Conservation (phyloP, 306 rosid genomes). For the Carpinus fangiana region DNA sequence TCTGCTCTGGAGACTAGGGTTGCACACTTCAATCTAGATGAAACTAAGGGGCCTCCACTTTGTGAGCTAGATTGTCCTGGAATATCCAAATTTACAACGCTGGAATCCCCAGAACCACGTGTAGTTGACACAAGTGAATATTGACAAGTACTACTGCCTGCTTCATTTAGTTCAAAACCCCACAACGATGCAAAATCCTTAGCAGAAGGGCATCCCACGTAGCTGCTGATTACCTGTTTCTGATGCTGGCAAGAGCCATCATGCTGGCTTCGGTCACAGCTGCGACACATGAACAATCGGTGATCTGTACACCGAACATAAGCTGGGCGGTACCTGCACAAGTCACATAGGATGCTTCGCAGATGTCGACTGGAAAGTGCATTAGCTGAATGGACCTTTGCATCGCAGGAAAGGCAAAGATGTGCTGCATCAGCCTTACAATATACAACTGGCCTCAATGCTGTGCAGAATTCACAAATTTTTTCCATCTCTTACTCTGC, state of each 20-base stretch:
- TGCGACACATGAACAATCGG: constrained; percentile 60
- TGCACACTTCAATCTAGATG: constrained; percentile 17
- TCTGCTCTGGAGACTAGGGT: constrained; percentile 12
- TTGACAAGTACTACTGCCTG: constrained; percentile 34
- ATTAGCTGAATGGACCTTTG: constrained; percentile 86
- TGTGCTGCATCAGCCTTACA: constrained; percentile 86
- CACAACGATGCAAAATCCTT: constrained; percentile 73
- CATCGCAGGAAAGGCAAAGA: constrained; percentile 87
- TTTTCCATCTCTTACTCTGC: constrained; percentile 57
- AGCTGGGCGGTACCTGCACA: constrained; percentile 54
- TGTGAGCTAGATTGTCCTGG: constrained; percentile 26
- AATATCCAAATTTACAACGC: constrained; percentile 21
- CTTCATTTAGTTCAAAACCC: constrained; percentile 58
- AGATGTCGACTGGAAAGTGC: constrained; percentile 67
- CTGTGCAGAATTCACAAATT: constrained; percentile 75
- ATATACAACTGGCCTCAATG: constrained; percentile 70
- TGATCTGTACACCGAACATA: constrained; percentile 61
- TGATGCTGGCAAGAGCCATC: constrained; percentile 42
- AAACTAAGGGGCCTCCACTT: constrained; percentile 19
- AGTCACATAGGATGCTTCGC: constrained; percentile 62
- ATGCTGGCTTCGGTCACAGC: constrained; percentile 64
- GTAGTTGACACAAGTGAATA: constrained; percentile 43
- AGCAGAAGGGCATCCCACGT: constrained; percentile 78
- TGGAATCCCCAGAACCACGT: constrained; percentile 45
- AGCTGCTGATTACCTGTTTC: constrained; percentile 57